Evolutionary conservation across 176 grass and related monocot genomes (phyloP), one percentile per base, ranked within the genome.

Genomic region (Eleusine coracana): DNA sequence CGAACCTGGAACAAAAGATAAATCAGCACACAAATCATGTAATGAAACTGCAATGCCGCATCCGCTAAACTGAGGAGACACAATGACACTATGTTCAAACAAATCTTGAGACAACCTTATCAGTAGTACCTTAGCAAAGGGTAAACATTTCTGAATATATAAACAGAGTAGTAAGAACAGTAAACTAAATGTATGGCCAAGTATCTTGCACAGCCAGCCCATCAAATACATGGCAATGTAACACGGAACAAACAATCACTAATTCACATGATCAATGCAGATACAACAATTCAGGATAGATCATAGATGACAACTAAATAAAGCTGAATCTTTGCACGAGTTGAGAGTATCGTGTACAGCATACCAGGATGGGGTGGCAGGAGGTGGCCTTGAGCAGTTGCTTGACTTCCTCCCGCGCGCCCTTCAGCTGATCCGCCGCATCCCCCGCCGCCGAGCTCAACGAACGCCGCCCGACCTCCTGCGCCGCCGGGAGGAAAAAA

Each of bases 321-420:
- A 44, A 45, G 31, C 16, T 25, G 13, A 5, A 68, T 10, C 12
- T 60, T 40, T 29, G 67, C 45, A 44, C 1, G 31, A 56, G 34
- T 14, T 28, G 49, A 67, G 29, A 63, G 60, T 28, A 63, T 63
- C 25, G 10, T 29, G 25, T 13, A 37, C 31, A 83, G 17, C 25
- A 37, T 87, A 97, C 91, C 87, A 97, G 82, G 88, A 94, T 94
- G 44, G 94, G 94, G 80, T 97, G 89, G 75, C 94, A 97, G 48
- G 79, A 88, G 34, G 74, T 94, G 60, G 76, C 39, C 75, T 90
- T 90, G 48, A 97, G 94, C 70, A 97, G 71, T 61, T 86, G 81
- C 74, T 71, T 94, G 51, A 97, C 86, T 81, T 97, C 94, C 75
- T 92, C 91, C 50, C 74, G 90, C 8, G 94, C 89, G 18, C 75